These are phyloP conservation scores for Trichoderma sp. DNA, from an alignment of 2,329 filamentous ascomycete genomes.

Conservation along the genomic window DNA sequence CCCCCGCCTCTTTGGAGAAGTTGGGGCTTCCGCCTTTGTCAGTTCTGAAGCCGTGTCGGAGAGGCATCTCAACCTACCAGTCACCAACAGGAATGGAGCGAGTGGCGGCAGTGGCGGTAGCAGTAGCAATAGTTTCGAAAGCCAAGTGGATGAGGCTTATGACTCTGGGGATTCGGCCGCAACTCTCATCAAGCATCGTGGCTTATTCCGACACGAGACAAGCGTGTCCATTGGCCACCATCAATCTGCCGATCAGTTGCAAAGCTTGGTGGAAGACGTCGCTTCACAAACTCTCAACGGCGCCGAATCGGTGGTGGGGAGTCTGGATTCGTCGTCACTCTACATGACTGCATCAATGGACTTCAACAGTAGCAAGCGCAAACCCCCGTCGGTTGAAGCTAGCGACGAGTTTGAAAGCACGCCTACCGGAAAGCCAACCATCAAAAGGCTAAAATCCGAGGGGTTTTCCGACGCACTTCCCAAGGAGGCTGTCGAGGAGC, in stretches of 20 bases:
- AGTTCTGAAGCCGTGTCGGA: constrained; percentile 51
- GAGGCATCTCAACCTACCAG: constrained; percentile 47
- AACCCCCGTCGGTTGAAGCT: constrained; percentile 42
- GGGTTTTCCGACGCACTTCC: constrained; percentile 37
- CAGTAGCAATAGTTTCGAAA: constrained; percentile 45
- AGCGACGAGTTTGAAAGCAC: constrained; percentile 49
- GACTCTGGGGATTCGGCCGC: constrained; percentile 43
- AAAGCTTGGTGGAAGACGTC: constrained; percentile 50
- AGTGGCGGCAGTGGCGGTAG: constrained; percentile 31
- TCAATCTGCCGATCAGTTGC: constrained; percentile 48
- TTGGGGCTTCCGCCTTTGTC: constrained; percentile 51
- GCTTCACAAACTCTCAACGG: constrained; percentile 55
- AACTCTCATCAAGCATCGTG: constrained; percentile 28
- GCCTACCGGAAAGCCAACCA: constrained; percentile 42
- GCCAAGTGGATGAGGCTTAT: constrained; percentile 41
- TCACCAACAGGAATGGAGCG: constrained; percentile 33
- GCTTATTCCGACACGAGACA: constrained; percentile 25
- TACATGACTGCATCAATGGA: constrained; percentile 32
- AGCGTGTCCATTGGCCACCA: constrained; percentile 40
- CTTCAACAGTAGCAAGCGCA: constrained; percentile 54
- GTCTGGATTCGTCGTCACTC: constrained; percentile 22
- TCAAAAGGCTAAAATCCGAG: constrained; percentile 56
- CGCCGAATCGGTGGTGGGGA: constrained; percentile 33
- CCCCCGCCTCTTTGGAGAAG: constrained; percentile 53
- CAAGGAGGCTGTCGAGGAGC: constrained; percentile 41